These are phyloP conservation scores for Aristolochia californica DNA, from an alignment of 164 flowering plant genomes.

Conservation along the genomic window DNA sequence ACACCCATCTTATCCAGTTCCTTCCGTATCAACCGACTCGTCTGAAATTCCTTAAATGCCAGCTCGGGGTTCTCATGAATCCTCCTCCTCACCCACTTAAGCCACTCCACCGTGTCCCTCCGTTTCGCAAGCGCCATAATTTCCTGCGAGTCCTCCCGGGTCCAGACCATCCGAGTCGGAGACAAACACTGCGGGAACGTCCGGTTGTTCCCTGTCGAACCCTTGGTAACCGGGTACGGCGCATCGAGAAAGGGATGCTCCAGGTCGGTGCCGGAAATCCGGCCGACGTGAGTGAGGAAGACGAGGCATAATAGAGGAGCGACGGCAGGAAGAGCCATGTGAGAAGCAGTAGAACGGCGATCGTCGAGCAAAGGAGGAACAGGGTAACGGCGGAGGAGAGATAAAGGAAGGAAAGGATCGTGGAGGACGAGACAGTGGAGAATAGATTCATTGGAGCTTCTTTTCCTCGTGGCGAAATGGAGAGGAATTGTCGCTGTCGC, in stretches of 20 bases:
- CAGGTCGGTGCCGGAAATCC: no score
- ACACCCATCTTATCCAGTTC: slow-evolving; percentile 50
- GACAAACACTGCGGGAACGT: neutral
- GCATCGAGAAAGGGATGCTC: neutral
- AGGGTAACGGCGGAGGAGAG: no score
- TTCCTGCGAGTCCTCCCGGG: slow-evolving; percentile 1
- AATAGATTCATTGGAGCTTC: no score
- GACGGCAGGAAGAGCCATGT: no score
- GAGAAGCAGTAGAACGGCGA: no score
- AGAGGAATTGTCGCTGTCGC: no score
- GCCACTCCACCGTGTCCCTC: slow-evolving; percentile 29
- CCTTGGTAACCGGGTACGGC: neutral
- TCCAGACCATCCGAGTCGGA: neutral
- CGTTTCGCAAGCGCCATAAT: slow-evolving; percentile 9
- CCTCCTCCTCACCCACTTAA: slow-evolving; percentile 38
- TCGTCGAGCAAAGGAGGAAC: no score
- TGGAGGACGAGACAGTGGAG: no score
- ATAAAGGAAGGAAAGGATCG: no score
- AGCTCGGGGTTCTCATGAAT: slow-evolving; percentile 68
- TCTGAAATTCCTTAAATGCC: slow-evolving; percentile 50
- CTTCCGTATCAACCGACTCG: slow-evolving; percentile 40
- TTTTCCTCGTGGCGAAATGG: no score
- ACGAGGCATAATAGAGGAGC: no score
- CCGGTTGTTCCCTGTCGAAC: neutral
- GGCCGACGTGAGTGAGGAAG: no score